Conservation (phyloP, 2,329 filamentous ascomycete species). For the Chaetothyriales sp. region DNA sequence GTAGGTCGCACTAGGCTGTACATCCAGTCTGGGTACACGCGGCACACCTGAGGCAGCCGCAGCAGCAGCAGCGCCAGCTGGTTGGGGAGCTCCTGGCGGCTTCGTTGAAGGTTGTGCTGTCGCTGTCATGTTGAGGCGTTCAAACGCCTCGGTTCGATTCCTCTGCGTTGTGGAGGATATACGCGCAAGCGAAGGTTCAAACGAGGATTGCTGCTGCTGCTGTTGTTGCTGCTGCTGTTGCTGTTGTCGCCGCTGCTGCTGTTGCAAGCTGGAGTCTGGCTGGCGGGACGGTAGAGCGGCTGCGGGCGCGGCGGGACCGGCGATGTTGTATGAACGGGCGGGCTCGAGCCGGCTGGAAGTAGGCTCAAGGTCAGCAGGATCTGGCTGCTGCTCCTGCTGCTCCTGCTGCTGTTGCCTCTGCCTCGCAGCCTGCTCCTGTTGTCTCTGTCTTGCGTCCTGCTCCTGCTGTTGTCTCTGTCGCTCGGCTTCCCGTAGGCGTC, state of each 20-base stretch:
- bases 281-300: constrained; percentile 4
- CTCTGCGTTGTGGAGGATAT: constrained; percentile 9
- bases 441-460: constrained; percentile 27
- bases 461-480: constrained; percentile 35
- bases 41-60: not conserved
- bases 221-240: not conserved
- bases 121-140: constrained; percentile 14
- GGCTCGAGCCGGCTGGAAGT: constrained; percentile 4
- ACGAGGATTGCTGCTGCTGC: constrained; percentile 13
- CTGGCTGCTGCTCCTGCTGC: constrained; percentile 22
- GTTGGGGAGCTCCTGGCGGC: constrained; percentile 10
- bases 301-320: not conserved
- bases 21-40: constrained; percentile 10
- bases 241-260: constrained; percentile 9
- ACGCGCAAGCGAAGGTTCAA: constrained; percentile 1
- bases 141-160: constrained; percentile 17
- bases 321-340: not conserved
- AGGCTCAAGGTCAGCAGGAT: constrained; percentile 38
- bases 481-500: constrained; percentile 54
- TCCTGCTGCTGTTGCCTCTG: constrained; percentile 35
- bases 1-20: constrained; percentile 21
- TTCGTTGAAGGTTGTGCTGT: constrained; percentile 4
- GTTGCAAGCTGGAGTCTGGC: constrained; percentile 3
- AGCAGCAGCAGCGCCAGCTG: constrained; percentile 18
- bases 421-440: constrained; percentile 43